phyloP scores from a whole-genome alignment of 192 early-diverging fungal genomes.

The Spizellomyces sp. region DNA sequence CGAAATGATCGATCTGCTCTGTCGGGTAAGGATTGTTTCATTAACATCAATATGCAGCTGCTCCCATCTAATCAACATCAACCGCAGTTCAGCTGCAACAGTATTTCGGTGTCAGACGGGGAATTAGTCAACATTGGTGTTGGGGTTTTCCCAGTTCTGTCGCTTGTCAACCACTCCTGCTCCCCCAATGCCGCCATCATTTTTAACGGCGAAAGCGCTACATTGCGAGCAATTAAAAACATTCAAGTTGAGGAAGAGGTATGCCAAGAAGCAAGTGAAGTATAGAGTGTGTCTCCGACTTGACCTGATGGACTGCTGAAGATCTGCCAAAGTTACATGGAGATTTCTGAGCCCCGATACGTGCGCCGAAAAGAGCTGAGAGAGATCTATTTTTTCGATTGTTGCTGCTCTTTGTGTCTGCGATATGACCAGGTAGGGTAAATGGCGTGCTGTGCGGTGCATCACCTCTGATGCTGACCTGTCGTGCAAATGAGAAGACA shows the following conservation, averaged over 20 bases:
- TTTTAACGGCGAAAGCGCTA: constrained; percentile 34
- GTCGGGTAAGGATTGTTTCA: constrained; percentile 28
- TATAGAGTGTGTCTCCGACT: not conserved
- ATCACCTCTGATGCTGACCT: too few species aligned
- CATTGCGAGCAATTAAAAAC: constrained; percentile 31
- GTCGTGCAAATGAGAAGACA: not conserved
- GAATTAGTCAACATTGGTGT: constrained; percentile 47
- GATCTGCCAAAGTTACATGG: constrained; percentile 40
- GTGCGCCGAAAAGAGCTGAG: constrained; percentile 38
- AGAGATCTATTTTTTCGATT: constrained; percentile 44
- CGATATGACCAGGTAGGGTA: not conserved
- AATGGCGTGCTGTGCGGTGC: too few species aligned
- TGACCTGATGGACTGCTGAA: not conserved
- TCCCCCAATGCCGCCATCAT: constrained; percentile 41
- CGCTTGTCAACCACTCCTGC: constrained; percentile 53
- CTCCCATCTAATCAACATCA: not conserved
- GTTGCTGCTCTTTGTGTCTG: constrained; percentile 26
- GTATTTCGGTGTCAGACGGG: constrained; percentile 43
- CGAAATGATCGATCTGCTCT: constrained; percentile 45
- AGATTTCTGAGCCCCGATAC: constrained; percentile 30
- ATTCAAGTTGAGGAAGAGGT: constrained; percentile 46
- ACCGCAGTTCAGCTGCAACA: constrained; percentile 42
- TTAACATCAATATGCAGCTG: not conserved
- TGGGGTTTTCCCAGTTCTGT: constrained; percentile 41
- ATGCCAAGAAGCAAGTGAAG: not conserved